A percentile compares a stretch with the other conserved stretches of the same genome.
Conservation (phyloP, 75 land plant genomes). For the Azolla pinnata region DNA sequence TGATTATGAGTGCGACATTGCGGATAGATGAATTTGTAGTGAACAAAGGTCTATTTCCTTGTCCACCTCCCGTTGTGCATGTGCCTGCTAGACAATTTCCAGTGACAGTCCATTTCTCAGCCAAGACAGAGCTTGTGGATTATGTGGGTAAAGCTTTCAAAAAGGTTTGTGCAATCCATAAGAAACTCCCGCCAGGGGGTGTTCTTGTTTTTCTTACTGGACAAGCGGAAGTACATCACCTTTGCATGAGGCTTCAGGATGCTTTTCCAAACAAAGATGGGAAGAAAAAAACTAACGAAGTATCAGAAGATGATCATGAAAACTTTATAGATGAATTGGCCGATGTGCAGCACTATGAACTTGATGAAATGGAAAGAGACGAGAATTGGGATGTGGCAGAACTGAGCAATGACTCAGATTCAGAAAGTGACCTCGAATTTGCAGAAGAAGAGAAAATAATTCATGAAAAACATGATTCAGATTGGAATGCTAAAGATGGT, state of each 20-base stretch:
- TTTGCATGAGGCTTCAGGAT: slow-evolving; percentile 61
- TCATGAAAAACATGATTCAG: slow-evolving; percentile 3
- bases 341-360: slow-evolving; percentile 7
- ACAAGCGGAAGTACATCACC: slow-evolving; percentile 78
- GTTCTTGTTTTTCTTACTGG: slow-evolving; percentile 97
- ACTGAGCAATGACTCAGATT: slow-evolving; percentile 19
- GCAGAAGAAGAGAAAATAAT: slow-evolving; percentile 19
- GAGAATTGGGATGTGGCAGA: slow-evolving; percentile 4
- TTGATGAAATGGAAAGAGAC: slow-evolving; percentile 24
- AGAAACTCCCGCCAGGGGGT: slow-evolving; percentile 85
- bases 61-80: slow-evolving; percentile 73
- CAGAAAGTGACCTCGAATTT: slow-evolving; percentile 43
- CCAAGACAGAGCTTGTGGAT: slow-evolving; percentile 68
- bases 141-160: slow-evolving; percentile 82
- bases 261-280: slow-evolving; percentile 27
- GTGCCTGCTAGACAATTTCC: slow-evolving; percentile 88
- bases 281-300: slow-evolving; percentile 8
- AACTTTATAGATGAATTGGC: slow-evolving; percentile 6
- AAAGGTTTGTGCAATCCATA: slow-evolving; percentile 85
- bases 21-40: slow-evolving; percentile 83
- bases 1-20: slow-evolving; percentile 97
- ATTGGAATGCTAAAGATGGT: slow-evolving; percentile 18
- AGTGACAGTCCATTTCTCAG: slow-evolving; percentile 84
- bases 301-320: slow-evolving; percentile 5
- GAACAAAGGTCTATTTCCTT: slow-evolving; percentile 46